Conservation (phyloP, 2,329 filamentous ascomycete species). For the Blumeria graminis region DNA sequence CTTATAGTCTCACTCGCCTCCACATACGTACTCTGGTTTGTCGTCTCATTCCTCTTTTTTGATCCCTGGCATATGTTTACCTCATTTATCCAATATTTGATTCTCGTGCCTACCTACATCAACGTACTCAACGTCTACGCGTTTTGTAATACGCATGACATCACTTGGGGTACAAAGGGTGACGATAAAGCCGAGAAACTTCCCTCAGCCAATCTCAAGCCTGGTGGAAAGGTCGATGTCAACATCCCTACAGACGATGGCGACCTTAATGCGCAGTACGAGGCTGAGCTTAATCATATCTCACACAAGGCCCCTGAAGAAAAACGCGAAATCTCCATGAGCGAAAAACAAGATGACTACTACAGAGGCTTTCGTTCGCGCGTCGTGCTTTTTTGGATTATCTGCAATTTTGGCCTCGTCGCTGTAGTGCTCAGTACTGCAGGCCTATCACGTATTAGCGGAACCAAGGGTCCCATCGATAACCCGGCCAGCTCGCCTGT, state of each 20-base stretch:
- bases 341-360: constrained; percentile 87
- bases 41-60: constrained; percentile 82
- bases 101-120: constrained; percentile 88
- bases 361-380: constrained; percentile 88
- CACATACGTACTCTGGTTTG: constrained; percentile 79
- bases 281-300: constrained; percentile 57
- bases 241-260: constrained; percentile 68
- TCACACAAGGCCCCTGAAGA: constrained; percentile 49
- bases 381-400: constrained; percentile 89
- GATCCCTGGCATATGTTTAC: constrained; percentile 99
- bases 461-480: constrained; percentile 18
- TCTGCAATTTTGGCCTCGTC: constrained; percentile 73
- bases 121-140: constrained; percentile 98
- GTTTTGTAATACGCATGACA: constrained; percentile 95
- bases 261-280: constrained; percentile 87
- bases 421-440: constrained; percentile 72
- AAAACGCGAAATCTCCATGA: constrained; percentile 31
- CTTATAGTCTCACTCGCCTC: constrained; percentile 80
- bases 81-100: constrained; percentile 80
- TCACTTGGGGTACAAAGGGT: constrained; percentile 94
- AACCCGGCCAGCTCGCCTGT: constrained; percentile 14
- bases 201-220: constrained; percentile 69
- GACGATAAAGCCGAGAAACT: constrained; percentile 89
- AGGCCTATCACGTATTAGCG: constrained; percentile 59
- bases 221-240: constrained; percentile 86